A percentile compares a stretch with the other conserved stretches of the same genome.
Conservation (phyloP, 1,284 basidiomycete genomes). For the Rhodotorula sp. region DNA sequence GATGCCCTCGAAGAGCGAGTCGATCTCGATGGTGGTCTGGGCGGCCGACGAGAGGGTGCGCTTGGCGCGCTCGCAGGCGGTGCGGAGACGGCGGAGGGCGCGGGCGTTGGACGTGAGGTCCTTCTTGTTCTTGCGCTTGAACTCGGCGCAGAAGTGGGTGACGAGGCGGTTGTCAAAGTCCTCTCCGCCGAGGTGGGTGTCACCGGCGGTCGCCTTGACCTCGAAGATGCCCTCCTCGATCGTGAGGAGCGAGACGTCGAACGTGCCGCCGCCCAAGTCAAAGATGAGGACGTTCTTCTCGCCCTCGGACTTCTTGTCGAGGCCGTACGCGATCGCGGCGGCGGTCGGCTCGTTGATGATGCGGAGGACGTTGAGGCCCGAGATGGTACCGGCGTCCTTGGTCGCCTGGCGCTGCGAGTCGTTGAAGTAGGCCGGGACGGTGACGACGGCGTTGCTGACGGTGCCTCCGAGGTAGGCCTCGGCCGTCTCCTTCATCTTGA, state of each 20-base stretch:
- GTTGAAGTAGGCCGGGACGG: conserved; percentile 95
- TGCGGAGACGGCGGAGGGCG: conserved; percentile 94
- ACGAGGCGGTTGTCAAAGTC: conserved; percentile 98
- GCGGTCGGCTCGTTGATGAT: conserved; percentile 97
- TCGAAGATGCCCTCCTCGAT: conserved; percentile 99
- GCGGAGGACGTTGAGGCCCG: conserved; percentile 88
- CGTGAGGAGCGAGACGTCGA: conserved; percentile 96
- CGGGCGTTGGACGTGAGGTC: conserved; percentile 89
- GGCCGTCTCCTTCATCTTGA: conserved; percentile 98
- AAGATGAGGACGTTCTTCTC: conserved; percentile 96
- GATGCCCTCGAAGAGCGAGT: conserved; percentile 95
- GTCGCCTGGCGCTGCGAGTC: conserved; percentile 95
- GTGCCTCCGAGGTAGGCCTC: conserved; percentile 90
- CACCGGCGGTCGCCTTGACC: conserved; percentile 98
- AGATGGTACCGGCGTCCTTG: conserved; percentile 88
- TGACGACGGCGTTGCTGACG: conserved; percentile 68
- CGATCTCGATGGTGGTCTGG: conserved; percentile 93
- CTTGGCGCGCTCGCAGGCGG: conserved; percentile 98
- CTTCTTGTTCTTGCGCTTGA: conserved; percentile 99
- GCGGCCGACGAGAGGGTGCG: conserved; percentile 95
- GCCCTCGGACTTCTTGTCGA: conserved; percentile 74
- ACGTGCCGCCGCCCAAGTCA: conserved; percentile 98
- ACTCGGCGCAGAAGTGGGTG: conserved; percentile 97
- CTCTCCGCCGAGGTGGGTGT: conserved; percentile 98
- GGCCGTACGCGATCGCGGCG: conserved; percentile 91